A percentile compares a stretch with the other conserved stretches of the same genome.
Evolutionary conservation across 495 filamentous ascomycete species (phyloP).

Genomic region (Trichoderma parareesei): DNA sequence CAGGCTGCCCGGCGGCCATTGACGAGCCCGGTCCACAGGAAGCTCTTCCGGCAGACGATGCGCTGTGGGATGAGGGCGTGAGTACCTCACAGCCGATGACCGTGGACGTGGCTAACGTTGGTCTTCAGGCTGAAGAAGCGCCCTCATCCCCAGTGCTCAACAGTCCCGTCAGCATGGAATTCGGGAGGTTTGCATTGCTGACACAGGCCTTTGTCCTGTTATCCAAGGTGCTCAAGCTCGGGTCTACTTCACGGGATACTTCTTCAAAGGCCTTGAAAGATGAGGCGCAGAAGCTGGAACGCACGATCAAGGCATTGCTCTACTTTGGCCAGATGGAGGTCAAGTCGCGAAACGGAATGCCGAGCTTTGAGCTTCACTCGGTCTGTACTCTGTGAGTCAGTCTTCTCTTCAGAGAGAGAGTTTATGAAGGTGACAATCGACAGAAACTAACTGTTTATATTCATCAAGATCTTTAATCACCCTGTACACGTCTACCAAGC

Average conservation of each 20-base stretch:
- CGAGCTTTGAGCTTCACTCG: not conserved
- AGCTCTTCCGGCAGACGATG: not conserved
- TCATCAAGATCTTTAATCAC: not conserved
- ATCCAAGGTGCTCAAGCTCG: not conserved
- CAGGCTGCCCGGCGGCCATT: not conserved
- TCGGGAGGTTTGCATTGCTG: conserved; percentile 1
- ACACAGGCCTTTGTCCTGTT: not conserved
- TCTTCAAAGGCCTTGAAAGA: not conserved
- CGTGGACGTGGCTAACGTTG: not conserved
- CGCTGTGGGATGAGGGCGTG: not conserved
- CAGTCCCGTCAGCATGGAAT: not conserved
- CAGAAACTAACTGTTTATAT: not conserved
- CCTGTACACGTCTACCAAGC: not conserved
- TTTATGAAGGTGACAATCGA: not conserved
- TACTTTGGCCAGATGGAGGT: not conserved
- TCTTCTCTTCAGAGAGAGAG: not conserved
- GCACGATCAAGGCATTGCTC: not conserved
- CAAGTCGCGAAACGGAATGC: not conserved
- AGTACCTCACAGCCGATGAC: not conserved
- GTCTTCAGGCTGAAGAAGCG: not conserved
- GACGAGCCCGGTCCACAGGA: not conserved
- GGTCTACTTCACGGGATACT: not conserved
- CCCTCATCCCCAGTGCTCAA: not conserved
- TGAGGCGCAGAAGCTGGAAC: not conserved
- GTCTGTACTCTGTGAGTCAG: not conserved